Conservation (phyloP, 164 flowering plant genomes). For the Chimonanthus praecox region DNA sequence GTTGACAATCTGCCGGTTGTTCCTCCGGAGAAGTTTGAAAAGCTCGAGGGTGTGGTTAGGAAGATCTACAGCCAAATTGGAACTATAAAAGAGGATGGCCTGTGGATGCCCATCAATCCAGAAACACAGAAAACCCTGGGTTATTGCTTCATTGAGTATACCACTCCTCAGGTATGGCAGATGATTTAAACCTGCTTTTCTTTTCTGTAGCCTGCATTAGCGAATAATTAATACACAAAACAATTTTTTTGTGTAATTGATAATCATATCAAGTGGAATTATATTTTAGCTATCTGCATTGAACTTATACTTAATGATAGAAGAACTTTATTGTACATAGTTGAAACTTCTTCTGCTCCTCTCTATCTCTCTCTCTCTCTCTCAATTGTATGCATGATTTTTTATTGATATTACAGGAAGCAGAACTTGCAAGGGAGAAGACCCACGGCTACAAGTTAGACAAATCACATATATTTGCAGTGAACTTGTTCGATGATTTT, state of each 20-base stretch:
- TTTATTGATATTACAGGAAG: slow-evolving; percentile 51
- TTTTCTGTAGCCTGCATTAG: too few relatives aligned
- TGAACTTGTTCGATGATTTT: slow-evolving; percentile 81
- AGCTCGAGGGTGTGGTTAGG: slow-evolving; percentile 73
- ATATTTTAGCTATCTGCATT: neutral
- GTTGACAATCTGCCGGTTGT: slow-evolving; percentile 92
- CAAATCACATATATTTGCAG: slow-evolving; percentile 75
- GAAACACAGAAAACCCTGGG: slow-evolving; percentile 62
- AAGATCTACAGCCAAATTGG: slow-evolving; percentile 88
- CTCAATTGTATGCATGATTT: neutral
- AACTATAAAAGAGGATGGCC: slow-evolving; percentile 67
- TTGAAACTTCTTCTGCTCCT: too few relatives aligned
- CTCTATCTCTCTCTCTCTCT: too few relatives aligned
- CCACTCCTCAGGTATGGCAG: slow-evolving; percentile 67
- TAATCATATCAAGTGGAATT: too few relatives aligned
- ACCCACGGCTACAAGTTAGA: slow-evolving; percentile 86
- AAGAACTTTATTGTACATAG: neutral
- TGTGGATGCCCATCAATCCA: slow-evolving; percentile 81
- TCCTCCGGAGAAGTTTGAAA: slow-evolving; percentile 73
- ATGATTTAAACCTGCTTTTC: neutral
- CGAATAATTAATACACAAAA: too few relatives aligned
- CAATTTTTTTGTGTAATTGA: too few relatives aligned
- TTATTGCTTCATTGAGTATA: slow-evolving; percentile 80
- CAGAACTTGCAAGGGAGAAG: slow-evolving; percentile 85
- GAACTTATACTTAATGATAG: neutral